A percentile compares a stretch with the other conserved stretches of the same genome.
phyloP scores from a whole-genome alignment of 441 rosid genomes.

The Macaranga tanarius region DNA sequence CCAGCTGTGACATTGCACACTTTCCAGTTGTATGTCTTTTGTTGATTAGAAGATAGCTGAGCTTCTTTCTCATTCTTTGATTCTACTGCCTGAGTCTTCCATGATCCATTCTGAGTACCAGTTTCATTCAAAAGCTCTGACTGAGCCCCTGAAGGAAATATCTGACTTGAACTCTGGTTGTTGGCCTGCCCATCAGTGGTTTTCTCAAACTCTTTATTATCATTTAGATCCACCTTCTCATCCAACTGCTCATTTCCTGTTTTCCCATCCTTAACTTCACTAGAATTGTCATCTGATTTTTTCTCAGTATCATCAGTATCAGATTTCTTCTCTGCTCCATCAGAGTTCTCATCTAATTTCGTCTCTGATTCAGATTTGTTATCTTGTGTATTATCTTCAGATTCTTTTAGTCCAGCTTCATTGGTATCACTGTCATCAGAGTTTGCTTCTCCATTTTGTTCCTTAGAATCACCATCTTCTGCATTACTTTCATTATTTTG shows the following conservation, averaged over 20 bases:
- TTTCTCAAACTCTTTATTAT: conserved; percentile 38
- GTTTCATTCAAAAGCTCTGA: conserved; percentile 82
- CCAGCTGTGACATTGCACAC: conserved; percentile 85
- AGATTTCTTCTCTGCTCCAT: conserved; percentile 37
- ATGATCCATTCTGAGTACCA: conserved; percentile 61
- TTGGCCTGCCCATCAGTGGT: conserved; percentile 37
- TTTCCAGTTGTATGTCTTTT: conserved; percentile 57
- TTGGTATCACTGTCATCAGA: conserved; percentile 36
- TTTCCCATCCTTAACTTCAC: conserved; percentile 34
- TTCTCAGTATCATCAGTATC: conserved; percentile 35
- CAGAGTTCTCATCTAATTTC: conserved; percentile 34
- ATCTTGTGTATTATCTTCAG: conserved; percentile 38
- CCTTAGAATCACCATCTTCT: conserved; percentile 37
- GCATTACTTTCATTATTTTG: background rate
- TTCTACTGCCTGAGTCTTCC: conserved; percentile 83
- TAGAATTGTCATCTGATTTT: conserved; percentile 33
- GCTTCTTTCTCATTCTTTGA: conserved; percentile 82
- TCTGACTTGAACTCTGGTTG: conserved; percentile 50
- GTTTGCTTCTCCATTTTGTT: conserved; percentile 33
- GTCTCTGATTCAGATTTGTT: conserved; percentile 44
- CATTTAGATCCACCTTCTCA: conserved; percentile 45
- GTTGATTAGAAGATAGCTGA: conserved; percentile 49
- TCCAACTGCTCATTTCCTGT: conserved; percentile 39
- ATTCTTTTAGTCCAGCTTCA: conserved; percentile 41
- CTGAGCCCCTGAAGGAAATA: conserved; percentile 73